Percentiles rank a stretch among this genome's conserved stretches.
Conservation (phyloP, 306 rosid genomes). For the Trifolium dubium region DNA sequence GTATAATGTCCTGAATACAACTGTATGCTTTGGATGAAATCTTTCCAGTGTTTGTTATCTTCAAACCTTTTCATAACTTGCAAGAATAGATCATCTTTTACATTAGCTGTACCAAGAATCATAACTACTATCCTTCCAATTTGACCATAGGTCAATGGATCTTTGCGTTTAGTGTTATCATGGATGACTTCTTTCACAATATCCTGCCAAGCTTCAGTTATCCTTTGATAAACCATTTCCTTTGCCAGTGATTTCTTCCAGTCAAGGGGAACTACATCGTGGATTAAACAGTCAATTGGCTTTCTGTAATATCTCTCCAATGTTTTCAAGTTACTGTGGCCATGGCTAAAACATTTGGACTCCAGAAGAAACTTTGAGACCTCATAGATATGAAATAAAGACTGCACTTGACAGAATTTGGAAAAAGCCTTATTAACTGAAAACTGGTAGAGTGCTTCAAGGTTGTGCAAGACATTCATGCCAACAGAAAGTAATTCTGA, state of each 20-base stretch:
- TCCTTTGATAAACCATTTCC: too few species aligned
- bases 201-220: too few species aligned
- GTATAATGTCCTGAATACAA: conserved; percentile 3
- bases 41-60: conserved; percentile 49
- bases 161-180: too few species aligned
- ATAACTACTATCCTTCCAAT: too few species aligned
- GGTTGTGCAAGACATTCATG: conserved; percentile 50
- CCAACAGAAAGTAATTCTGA: conserved; percentile 64
- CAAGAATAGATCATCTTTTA: conserved; percentile 22
- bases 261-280: conserved; percentile 51
- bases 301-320: conserved; percentile 26
- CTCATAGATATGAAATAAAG: conserved; percentile 52
- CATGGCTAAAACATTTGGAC: conserved; percentile 32
- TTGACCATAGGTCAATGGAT: too few species aligned
- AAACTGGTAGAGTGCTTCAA: conserved; percentile 48
- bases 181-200: too few species aligned
- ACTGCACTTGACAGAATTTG: conserved; percentile 36
- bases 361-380: conserved; percentile 56
- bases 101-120: conserved; percentile 37
- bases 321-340: conserved; percentile 1
- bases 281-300: conserved; percentile 40
- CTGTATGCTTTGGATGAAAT: conserved; percentile 45
- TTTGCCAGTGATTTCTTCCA: too few species aligned
- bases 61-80: conserved; percentile 36
- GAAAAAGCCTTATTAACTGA: conserved; percentile 28